phyloP scores from a whole-genome alignment of 2,329 filamentous ascomycete species.

The Periglandula ipomoeae region DNA sequence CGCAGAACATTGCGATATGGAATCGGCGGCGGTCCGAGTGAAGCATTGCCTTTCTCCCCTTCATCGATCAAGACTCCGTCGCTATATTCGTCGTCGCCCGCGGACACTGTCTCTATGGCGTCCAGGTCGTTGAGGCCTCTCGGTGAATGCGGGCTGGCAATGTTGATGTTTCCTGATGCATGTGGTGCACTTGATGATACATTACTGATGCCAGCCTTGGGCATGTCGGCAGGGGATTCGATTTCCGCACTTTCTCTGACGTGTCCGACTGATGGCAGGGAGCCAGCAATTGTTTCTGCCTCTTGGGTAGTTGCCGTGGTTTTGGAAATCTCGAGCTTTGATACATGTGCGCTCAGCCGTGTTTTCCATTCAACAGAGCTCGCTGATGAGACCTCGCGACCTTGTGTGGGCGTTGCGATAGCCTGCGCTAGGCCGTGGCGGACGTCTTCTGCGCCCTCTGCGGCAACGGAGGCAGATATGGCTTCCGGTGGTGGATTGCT shows the following conservation, averaged over 20 bases:
- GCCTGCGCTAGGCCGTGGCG: not conserved
- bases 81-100: not conserved
- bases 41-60: not conserved
- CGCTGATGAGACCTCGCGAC: constrained; percentile 29
- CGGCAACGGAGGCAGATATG: not conserved
- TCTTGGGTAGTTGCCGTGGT: constrained; percentile 5
- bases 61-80: not conserved
- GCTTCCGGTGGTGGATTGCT: not conserved
- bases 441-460: not conserved
- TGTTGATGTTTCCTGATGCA: not conserved
- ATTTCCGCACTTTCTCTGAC: constrained; percentile 43
- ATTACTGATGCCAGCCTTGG: not conserved
- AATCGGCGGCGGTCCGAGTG: not conserved
- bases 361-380: constrained; percentile 47
- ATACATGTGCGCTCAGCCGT: constrained; percentile 43
- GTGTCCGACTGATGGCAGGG: constrained; percentile 25
- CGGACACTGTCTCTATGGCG: not conserved
- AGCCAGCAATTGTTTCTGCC: not conserved
- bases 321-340: constrained; percentile 30
- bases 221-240: constrained; percentile 20
- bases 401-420: constrained; percentile 11
- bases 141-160: not conserved
- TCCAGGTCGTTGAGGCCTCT: not conserved
- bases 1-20: constrained; percentile 4
- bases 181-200: not conserved